These are phyloP conservation scores for Torrubiella hemipterigena DNA, from an alignment of 2,329 filamentous ascomycete genomes.

Conservation along the genomic window DNA sequence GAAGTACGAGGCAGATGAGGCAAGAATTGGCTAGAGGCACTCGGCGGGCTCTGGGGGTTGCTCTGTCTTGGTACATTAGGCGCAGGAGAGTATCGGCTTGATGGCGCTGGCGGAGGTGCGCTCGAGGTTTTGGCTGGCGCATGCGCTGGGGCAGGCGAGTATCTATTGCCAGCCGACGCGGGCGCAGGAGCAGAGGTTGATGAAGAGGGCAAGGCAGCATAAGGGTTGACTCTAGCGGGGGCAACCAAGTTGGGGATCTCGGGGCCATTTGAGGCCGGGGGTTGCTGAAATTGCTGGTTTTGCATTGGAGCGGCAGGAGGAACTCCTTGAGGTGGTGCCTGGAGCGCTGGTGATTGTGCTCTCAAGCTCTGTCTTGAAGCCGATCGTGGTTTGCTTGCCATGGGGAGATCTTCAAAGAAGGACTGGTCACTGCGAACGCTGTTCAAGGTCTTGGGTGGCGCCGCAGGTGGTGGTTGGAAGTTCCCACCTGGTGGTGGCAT, in stretches of 20 bases:
- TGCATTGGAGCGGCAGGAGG: constrained; percentile 1
- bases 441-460: constrained; percentile 29
- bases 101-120: constrained; percentile 22
- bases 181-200: constrained; percentile 18
- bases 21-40: too few species aligned
- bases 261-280: neutral
- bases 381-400: constrained; percentile 48
- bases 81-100: constrained; percentile 42
- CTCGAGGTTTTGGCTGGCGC: constrained; percentile 24
- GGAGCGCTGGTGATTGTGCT: constrained; percentile 28
- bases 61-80: constrained; percentile 27
- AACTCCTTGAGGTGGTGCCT: too few species aligned
- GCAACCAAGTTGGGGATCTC: constrained; percentile 33
- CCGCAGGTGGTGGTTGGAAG: constrained; percentile 19
- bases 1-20: constrained; percentile 51
- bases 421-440: too few species aligned
- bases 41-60: constrained; percentile 27
- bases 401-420: constrained; percentile 71
- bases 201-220: constrained; percentile 32
- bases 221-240: constrained; percentile 40
- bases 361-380: constrained; percentile 40
- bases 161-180: constrained; percentile 30
- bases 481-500: too few species aligned
- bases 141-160: constrained; percentile 47
- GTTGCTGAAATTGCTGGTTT: neutral